Base-by-base conservation (phyloP, 2,329 filamentous ascomycete genomes). In the Fusarium protoensiforme region DNA sequence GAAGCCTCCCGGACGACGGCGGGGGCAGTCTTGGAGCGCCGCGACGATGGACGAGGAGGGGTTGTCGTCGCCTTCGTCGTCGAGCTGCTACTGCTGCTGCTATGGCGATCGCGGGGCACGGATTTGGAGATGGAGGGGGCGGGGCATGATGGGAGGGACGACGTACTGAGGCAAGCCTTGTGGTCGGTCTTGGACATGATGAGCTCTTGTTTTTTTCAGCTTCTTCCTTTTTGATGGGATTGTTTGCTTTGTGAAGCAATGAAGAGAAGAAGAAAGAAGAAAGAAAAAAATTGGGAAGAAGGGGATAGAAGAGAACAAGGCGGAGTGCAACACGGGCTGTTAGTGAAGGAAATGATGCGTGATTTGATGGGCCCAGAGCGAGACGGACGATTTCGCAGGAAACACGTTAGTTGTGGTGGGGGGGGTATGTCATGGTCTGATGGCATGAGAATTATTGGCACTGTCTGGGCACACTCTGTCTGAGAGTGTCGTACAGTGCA, bases 81-180 rank as follows among this genome's bases (percentile, higher is more conserved):
- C 14, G 14, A 46, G 41, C 22, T 27, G 38, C 48, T 65, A 51
- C 61, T 68, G 24, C 24, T 24, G 53, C 48, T 65, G 54, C 61
- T 68, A 68, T 70, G 68, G 68, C 61, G 58, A 72, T 76, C 65
- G 68, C 67, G 68, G 69, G 71, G 67, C 65, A 74, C 67, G 66
- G 68, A 73, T 71, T 72, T 70, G 71, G 69, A 70, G 71, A 74
- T 76, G 77, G 71, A 72, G 73, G 72, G 73, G 76, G 76, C 66
- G 69, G 74, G 75, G 79, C 76, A 76, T 69, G 79, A 79, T 74
- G 75, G 74, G 63, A 58, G 41, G 77, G 79, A 78, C 73, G 82
- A 89, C 88, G 82, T 89, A 90, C 87, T 90, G 81, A 90, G 86
- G 83, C 88, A 90, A 78, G 88, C 88, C 82, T 90, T 90, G 64